These are phyloP conservation scores for Saccharomycopsis selenospora DNA, from an alignment of 805 yeast species.

Conservation along the genomic window DNA sequence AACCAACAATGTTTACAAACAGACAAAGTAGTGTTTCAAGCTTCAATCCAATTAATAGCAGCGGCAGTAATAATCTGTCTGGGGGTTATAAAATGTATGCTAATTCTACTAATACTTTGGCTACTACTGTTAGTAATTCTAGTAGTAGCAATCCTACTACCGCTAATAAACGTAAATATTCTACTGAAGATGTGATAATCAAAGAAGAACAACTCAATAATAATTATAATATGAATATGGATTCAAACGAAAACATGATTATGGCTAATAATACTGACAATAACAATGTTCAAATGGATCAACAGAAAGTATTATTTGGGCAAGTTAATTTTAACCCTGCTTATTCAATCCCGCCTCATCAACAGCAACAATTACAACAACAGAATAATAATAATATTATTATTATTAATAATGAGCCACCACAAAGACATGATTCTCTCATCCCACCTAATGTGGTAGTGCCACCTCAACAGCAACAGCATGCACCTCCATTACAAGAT, in stretches of 20 bases:
- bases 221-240: no score
- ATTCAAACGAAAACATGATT: not conserved
- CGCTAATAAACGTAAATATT: not conserved
- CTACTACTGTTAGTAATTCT: not conserved
- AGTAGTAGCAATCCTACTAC: not conserved
- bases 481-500: not conserved
- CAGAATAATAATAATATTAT: no score
- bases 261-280: not conserved
- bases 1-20: not conserved
- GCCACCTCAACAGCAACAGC: constrained; percentile 1
- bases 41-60: not conserved
- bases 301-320: not conserved
- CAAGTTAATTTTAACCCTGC: not conserved
- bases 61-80: not conserved
- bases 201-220: no score
- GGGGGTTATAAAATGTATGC: not conserved
- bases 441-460: not conserved
- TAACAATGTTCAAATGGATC: not conserved
- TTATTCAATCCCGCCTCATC: constrained; percentile 2
- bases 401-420: no score
- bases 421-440: not conserved
- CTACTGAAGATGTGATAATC: not conserved
- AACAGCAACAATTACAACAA: constrained; percentile 4
- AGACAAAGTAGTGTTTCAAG: not conserved
- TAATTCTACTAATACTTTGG: not conserved